Base-by-base conservation (phyloP, 352 stramenopile species). In the Globisporangium radiosum region DNA sequence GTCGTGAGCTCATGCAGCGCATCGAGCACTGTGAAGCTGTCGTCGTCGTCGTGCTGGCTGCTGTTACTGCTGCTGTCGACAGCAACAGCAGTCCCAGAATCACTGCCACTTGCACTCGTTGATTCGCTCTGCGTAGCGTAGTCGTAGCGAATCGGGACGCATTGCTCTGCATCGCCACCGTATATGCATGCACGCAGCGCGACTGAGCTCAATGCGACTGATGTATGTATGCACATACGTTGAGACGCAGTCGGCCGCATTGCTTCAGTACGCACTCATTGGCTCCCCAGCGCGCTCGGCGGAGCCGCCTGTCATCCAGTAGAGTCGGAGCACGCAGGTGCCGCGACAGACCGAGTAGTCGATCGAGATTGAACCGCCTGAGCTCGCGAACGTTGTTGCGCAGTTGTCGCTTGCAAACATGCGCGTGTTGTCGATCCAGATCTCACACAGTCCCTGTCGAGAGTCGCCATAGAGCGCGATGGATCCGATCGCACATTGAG, bases 311-410 rank as follows among this genome's bases (percentile, higher is more conserved):
- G 19, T 56, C 52, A 81, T 54, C 56, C 72, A 73, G 66, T 80
- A 84, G 56, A 85, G 82, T 17, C 39, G 69, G 47, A 88, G 63
- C n/a, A 52, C 37, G 47, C 77, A 85, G 4, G 33, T 60, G 37
- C 54, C 73, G 39, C 44, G 53, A 60, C 73, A 87, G 6, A 48
- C 60, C 7, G 71, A 72, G 63, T 73, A 87, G 60, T 82, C 66
- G 5, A 87, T 55, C 10, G 68, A 54, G 47, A 81, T 77, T 36
- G 56, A 54, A 43, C 65, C 70, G 4, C 68, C 69, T 1, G 7
- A 1, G 36, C 53, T 68, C 45, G 61, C 62, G 51, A 73, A 84
- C 17, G 60, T 51, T 4, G 57, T 70, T 10, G 64, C 65, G 48
- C 77, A 87, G 57, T 84, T 66, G 38, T 64, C 64, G 2, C 66